Evolutionary conservation across 108 stramenopile genomes (phyloP).

Genomic region (Cyclotella distinguenda): DNA sequence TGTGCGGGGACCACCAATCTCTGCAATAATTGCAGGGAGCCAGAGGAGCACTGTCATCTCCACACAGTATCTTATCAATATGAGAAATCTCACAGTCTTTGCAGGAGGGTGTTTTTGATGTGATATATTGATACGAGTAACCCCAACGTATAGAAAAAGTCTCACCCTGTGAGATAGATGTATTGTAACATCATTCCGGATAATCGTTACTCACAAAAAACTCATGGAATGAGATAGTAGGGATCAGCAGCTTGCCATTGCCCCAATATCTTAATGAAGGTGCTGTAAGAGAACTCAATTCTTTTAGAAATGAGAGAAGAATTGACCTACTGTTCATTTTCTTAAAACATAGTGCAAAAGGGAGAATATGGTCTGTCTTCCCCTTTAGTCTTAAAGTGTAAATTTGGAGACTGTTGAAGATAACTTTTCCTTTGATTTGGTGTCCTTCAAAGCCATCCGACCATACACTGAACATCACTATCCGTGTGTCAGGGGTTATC

Average conservation of each 20-base stretch:
- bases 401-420: slow-evolving; percentile 1
- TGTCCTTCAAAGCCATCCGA: slow-evolving; percentile 1
- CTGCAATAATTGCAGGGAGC: too few relatives aligned
- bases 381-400: neutral
- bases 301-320: neutral
- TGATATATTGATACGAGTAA: neutral
- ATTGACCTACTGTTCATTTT: neutral
- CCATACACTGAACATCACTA: neutral
- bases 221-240: neutral
- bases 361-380: neutral
- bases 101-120: neutral
- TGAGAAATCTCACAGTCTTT: too few relatives aligned
- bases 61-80: too few relatives aligned
- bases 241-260: neutral
- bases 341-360: neutral
- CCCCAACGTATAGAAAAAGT: neutral
- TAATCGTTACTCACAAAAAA: neutral
- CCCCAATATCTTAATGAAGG: neutral
- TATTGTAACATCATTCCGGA: neutral
- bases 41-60: too few relatives aligned
- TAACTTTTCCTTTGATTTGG: neutral
- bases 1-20: too few relatives aligned
- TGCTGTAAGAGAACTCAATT: neutral
- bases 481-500: neutral
- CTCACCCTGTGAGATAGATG: neutral